These are phyloP conservation scores for Eryngium alpinum DNA, from an alignment of 140 eudicot species.

Conservation along the genomic window DNA sequence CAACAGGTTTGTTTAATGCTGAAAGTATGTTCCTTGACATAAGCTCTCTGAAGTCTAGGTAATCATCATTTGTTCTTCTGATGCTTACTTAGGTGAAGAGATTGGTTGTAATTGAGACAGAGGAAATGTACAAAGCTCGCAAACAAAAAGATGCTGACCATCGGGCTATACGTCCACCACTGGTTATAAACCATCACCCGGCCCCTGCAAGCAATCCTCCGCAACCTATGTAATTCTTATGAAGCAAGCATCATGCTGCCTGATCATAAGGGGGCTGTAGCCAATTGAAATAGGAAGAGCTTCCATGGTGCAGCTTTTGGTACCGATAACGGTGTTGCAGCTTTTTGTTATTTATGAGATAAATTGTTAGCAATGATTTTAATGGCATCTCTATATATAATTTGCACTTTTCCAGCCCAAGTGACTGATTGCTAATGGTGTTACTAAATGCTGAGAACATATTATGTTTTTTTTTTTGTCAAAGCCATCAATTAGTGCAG, in stretches of 20 bases:
- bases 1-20: conserved; percentile 56
- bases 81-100: conserved; percentile 58
- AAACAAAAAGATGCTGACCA: conserved; percentile 62
- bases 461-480: no score
- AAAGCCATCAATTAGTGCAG: no score
- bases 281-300: background rate
- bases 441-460: no score
- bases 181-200: conserved; percentile 60
- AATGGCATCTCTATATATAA: background rate
- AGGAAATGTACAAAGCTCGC: conserved; percentile 87
- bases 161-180: conserved; percentile 70
- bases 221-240: conserved; percentile 23
- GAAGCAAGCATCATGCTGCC: conserved; percentile 18
- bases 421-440: background rate
- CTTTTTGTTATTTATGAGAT: background rate
- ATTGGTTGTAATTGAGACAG: conserved; percentile 80
- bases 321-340: background rate
- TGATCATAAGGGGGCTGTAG: background rate
- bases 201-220: conserved; percentile 42
- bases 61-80: background rate
- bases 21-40: conserved; percentile 1
- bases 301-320: background rate
- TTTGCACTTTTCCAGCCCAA: background rate
- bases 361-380: background rate
- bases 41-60: background rate